Conservation (phyloP, 768 basidiomycete species). For the Gyrodon lividus region DNA sequence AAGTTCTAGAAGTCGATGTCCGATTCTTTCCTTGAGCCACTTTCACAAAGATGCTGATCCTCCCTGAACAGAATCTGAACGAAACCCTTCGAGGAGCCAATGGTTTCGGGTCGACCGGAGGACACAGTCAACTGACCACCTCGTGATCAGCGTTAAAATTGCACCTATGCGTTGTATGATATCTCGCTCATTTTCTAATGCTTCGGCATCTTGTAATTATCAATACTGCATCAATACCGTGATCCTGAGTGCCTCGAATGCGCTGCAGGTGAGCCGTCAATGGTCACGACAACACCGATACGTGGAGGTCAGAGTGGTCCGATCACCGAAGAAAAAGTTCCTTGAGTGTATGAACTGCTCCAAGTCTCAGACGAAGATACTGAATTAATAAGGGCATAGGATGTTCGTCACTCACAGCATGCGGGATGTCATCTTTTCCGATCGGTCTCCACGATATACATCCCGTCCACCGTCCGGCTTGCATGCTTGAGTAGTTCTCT, state of each 20-base stretch:
- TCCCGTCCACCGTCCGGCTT: conserved; percentile 43
- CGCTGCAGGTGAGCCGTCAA: background rate
- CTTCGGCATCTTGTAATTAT: background rate
- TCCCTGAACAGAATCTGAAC: conserved; percentile 64
- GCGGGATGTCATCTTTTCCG: conserved; percentile 20
- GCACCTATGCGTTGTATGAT: background rate
- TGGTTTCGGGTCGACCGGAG: conserved; percentile 96
- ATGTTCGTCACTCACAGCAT: conserved; percentile 7
- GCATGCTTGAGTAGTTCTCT: conserved; percentile 51
- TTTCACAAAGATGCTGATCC: conserved; percentile 1
- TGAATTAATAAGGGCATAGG: background rate
- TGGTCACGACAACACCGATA: too few relatives aligned
- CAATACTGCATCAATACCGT: background rate
- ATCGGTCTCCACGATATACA: conserved; percentile 62
- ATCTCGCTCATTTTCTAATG: background rate
- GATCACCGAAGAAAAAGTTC: too few relatives aligned
- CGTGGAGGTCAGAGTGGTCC: too few relatives aligned
- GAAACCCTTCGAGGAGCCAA: conserved; percentile 80
- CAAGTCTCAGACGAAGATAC: background rate
- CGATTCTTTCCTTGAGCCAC: conserved; percentile 27
- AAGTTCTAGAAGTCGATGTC: conserved; percentile 82
- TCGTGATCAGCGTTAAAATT: conserved; percentile 3
- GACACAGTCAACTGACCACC: conserved; percentile 52
- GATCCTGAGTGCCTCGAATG: too few relatives aligned
- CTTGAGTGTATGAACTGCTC: background rate